Evolutionary conservation across 208 protist genomes (phyloP).

Genomic region (Trichomonas gallinae): DNA sequence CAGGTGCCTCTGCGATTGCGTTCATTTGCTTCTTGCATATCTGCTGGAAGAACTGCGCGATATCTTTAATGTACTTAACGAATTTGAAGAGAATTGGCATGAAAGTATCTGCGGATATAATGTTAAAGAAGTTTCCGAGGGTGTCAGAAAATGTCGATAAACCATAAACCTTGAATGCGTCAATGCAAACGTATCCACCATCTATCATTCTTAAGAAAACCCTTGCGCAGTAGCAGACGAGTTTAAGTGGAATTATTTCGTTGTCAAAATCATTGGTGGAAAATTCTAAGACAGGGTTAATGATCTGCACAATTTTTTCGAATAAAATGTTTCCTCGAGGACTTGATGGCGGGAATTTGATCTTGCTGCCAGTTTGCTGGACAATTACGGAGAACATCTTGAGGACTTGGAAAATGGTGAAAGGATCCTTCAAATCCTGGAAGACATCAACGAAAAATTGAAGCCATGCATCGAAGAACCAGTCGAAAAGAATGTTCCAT

Average conservation of each 20-base stretch:
- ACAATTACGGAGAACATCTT: not conserved
- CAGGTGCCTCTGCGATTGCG: not conserved
- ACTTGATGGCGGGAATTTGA: not conserved
- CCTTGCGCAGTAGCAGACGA: not conserved
- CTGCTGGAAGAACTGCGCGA: not conserved
- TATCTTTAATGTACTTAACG: not conserved
- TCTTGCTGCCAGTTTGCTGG: not conserved
- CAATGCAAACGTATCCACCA: not conserved
- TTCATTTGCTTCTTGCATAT: not conserved
- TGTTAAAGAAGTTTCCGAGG: not conserved
- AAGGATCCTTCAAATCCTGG: not conserved
- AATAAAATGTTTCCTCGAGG: not conserved
- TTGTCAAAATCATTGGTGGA: not conserved
- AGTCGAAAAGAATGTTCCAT: not conserved
- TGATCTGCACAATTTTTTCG: not conserved
- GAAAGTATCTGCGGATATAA: not conserved
- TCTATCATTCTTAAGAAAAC: not conserved
- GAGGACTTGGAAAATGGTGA: not conserved
- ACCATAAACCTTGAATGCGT: not conserved
- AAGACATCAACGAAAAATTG: not conserved
- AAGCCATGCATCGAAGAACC: not conserved
- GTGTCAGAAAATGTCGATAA: not conserved
- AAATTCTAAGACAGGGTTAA: not conserved
- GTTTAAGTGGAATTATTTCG: not conserved
- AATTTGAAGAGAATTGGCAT: not conserved